These are phyloP conservation scores for Lepidium africanum DNA, from an alignment of 345 rosid species.

Conservation along the genomic window DNA sequence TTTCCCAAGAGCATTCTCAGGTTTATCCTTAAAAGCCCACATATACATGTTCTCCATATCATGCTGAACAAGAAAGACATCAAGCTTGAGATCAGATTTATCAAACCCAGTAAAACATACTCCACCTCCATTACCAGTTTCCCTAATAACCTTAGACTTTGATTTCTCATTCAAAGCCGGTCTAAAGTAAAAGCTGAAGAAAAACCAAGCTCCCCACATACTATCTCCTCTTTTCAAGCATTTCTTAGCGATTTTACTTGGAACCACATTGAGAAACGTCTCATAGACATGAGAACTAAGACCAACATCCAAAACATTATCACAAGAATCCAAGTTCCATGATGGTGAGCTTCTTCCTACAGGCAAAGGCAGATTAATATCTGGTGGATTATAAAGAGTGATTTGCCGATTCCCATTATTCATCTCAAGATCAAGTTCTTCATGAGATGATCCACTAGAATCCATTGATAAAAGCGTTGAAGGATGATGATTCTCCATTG, in stretches of 20 bases:
- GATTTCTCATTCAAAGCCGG: slow-evolving; percentile 83
- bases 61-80: slow-evolving; percentile 91
- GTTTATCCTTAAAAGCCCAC: slow-evolving; percentile 99
- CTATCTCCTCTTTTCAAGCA: slow-evolving; percentile 77
- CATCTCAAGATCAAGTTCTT: slow-evolving; percentile 81
- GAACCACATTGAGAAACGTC: slow-evolving; percentile 43
- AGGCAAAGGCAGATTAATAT: slow-evolving; percentile 84
- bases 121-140: slow-evolving; percentile 37
- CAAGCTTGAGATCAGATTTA: slow-evolving; percentile 81
- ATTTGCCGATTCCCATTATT: slow-evolving; percentile 41
- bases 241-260: slow-evolving; percentile 45
- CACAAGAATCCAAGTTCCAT: slow-evolving; percentile 61
- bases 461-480: slow-evolving; percentile 95
- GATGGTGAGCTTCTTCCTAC: slow-evolving; percentile 45
- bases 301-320: slow-evolving; percentile 64
- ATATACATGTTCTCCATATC: slow-evolving; percentile 99
- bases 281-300: slow-evolving; percentile 65
- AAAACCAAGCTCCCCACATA: slow-evolving; percentile 99
- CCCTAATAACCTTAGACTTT: slow-evolving; percentile 63
- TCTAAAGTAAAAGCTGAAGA: slow-evolving; percentile 87
- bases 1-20: slow-evolving; percentile 93
- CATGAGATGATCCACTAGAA: slow-evolving; percentile 75
- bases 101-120: slow-evolving; percentile 53
- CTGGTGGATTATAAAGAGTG: slow-evolving; percentile 77
- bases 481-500: slow-evolving; percentile 92